Evolutionary conservation across 305 asterid species (phyloP), one percentile per base, ranked within the genome.

Genomic region (Fraxinus sp.): DNA sequence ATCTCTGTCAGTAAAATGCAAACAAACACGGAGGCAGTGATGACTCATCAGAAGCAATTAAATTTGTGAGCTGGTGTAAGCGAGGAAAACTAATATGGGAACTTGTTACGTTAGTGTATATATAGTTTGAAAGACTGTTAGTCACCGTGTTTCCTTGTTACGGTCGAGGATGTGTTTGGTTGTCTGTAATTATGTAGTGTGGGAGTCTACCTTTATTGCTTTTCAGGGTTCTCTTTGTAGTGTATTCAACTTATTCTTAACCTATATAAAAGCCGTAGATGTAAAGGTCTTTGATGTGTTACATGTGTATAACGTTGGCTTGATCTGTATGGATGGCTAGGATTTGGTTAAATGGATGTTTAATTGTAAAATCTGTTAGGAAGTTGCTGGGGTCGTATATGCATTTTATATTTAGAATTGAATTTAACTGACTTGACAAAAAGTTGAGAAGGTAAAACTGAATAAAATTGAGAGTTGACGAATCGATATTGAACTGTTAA

Each of bases 141-240:
- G 80, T 76, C 9, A 13, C 22, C 28, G 59, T 52, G 80, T 49
- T 52, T 77, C 72, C 82, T 81, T 46, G 75, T 81, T 70, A 80
- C 80, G 83, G 86, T 83, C n/a, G 81, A 86, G 86, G 90, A 83
- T 81, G 87, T 83, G 89, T 87, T 75, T 89, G 87, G 87, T 79
- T 85, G 89, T 88, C 84, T 89, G 94, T 90, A 89, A 88, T 84
- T 88, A 85, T 88, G 75, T 84, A 77, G 78, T 85, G 86, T 87
- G 89, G 86, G 36, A 79, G 81, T 73, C 52, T 77, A 71, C 33
- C 75, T 57, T 32, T 83, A 76, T 64, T 78, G 37, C 30, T 1
- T 30, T 30, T 24, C 32, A 64, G 82, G 77, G 70, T 75, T 55
- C 39, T 57, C 79, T 81, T 82, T 74, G 83, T 77, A 77, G 32